phyloP scores from a whole-genome alignment of 768 basidiomycete genomes.

The Boletus sp. region DNA sequence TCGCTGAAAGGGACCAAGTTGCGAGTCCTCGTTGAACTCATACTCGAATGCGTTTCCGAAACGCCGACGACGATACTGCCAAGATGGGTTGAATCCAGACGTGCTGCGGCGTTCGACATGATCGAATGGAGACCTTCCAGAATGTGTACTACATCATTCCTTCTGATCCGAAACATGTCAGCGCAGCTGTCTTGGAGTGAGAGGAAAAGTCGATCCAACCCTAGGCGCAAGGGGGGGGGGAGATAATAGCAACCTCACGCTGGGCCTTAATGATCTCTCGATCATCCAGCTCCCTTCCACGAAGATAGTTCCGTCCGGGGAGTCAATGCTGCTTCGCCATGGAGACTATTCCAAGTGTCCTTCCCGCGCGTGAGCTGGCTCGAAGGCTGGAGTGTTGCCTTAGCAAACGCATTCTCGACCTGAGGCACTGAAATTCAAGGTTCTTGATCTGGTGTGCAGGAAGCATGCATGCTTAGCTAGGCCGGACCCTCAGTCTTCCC shows the following conservation, averaged over 20 bases:
- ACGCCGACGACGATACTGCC: constrained; percentile 77
- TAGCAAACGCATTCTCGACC: constrained; percentile 78
- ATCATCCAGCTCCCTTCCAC: constrained; percentile 71
- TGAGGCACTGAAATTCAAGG: constrained; percentile 28
- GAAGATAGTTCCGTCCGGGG: constrained; percentile 60
- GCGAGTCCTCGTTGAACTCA: constrained; percentile 82
- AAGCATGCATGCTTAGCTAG: constrained; percentile 49
- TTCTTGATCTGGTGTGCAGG: constrained; percentile 11
- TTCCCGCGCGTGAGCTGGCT: constrained; percentile 54
- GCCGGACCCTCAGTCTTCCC: constrained; percentile 69
- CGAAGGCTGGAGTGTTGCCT: constrained; percentile 82
- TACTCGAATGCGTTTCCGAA: constrained; percentile 84
- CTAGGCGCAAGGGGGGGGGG: constrained; percentile 80
- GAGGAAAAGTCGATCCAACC: constrained; percentile 36
- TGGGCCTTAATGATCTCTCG: constrained; percentile 71
- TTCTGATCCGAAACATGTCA: constrained; percentile 43
- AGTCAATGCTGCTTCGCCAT: constrained; percentile 35
- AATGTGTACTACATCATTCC: constrained; percentile 83
- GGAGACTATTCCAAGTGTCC: constrained; percentile 29
- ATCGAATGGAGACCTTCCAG: constrained; percentile 75
- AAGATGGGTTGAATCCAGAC: constrained; percentile 85
- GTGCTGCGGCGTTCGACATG: constrained; percentile 31
- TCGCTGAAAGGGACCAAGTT: constrained; percentile 71
- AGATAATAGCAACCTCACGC: constrained; percentile 70
- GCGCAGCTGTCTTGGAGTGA: constrained; percentile 1